Percentiles rank a stretch among this genome's conserved stretches.
These are phyloP conservation scores for Chlamydomonas schloesseri DNA, from an alignment of 139 green algal species.

Conservation along the genomic window DNA sequence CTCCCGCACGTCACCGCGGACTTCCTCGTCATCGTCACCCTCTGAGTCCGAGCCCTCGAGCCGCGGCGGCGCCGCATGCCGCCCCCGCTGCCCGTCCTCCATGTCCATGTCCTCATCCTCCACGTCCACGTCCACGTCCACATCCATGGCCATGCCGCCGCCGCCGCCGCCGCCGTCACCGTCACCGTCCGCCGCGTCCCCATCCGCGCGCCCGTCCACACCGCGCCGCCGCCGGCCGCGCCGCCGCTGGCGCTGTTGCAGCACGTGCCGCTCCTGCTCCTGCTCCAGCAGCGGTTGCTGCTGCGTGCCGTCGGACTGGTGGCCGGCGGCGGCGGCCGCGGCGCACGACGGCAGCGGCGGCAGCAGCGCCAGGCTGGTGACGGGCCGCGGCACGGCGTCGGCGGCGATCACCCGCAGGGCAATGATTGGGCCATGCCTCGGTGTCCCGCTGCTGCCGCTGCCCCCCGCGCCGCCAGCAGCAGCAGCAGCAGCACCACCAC, in stretches of 20 bases:
- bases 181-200: background rate
- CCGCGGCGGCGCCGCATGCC: no score
- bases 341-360: background rate
- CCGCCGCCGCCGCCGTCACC: background rate
- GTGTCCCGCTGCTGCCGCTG: no score
- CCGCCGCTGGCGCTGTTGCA: background rate
- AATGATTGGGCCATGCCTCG: background rate
- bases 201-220: no score
- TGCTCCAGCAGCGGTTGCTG: background rate
- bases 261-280: background rate
- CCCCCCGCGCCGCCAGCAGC: no score
- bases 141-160: background rate
- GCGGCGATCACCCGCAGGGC: slow-evolving; percentile 15
- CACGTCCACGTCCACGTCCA: background rate
- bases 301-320: background rate
- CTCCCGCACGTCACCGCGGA: no score
- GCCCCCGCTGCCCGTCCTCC: no score
- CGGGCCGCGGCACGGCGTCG: background rate
- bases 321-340: background rate
- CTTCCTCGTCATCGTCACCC: no score
- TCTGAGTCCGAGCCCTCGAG: no score
- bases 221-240: no score
- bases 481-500: no score
- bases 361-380: slow-evolving; percentile 34
- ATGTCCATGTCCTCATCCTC: no score